Evolutionary conservation across 768 basidiomycete genomes (phyloP).

Genomic region (Tylopilus sp.): DNA sequence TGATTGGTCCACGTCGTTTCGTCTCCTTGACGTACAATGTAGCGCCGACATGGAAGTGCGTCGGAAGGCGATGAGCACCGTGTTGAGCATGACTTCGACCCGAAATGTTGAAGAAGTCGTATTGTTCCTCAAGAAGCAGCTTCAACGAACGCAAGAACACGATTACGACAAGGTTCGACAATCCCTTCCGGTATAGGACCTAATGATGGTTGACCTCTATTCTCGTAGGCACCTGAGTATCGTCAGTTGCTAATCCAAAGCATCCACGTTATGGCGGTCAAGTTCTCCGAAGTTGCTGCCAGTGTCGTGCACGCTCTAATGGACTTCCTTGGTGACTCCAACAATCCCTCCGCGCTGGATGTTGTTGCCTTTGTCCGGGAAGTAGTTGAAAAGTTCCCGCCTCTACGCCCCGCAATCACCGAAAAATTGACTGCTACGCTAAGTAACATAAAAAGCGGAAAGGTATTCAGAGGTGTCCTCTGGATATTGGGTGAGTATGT

Average conservation of each 20-base stretch:
- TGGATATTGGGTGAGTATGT: slow-evolving; percentile 99
- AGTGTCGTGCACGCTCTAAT: slow-evolving; percentile 91
- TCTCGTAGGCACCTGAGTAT: slow-evolving; percentile 80
- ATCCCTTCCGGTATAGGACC: neutral
- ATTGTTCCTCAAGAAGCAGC: slow-evolving; percentile 93
- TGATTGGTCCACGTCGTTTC: neutral
- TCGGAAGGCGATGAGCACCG: slow-evolving; percentile 85
- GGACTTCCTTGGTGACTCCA: slow-evolving; percentile 93
- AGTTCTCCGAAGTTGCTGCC: slow-evolving; percentile 94
- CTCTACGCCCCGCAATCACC: slow-evolving; percentile 75
- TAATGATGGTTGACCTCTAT: neutral
- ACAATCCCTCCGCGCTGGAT: slow-evolving; percentile 92
- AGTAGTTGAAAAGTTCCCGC: slow-evolving; percentile 96
- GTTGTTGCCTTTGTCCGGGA: slow-evolving; percentile 89
- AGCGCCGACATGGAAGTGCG: slow-evolving; percentile 97
- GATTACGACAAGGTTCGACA: slow-evolving; percentile 82
- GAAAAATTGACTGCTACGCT: slow-evolving; percentile 82
- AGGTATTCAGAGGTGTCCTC: slow-evolving; percentile 92
- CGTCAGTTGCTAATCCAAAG: slow-evolving; percentile 95
- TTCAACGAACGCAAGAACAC: slow-evolving; percentile 88
- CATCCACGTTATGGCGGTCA: slow-evolving; percentile 94
- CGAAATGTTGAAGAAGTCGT: slow-evolving; percentile 97
- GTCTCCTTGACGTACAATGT: neutral
- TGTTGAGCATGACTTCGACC: slow-evolving; percentile 88
- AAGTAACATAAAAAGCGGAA: slow-evolving; percentile 88